Evolutionary conservation across 768 basidiomycete genomes (phyloP).

Genomic region (Tulasnella sp.): DNA sequence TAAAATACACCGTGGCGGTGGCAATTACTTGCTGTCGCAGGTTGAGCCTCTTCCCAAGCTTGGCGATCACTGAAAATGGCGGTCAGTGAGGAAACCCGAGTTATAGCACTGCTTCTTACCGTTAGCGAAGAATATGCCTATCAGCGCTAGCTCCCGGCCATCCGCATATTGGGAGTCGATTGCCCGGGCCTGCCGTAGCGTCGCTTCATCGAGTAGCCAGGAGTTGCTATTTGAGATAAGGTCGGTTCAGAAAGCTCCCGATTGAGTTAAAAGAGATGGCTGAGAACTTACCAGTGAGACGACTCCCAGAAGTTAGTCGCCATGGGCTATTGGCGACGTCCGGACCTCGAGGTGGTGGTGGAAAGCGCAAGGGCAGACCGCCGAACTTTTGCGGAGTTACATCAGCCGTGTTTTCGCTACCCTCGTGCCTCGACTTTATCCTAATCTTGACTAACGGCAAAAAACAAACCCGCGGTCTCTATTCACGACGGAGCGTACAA

Average conservation of each 20-base stretch:
- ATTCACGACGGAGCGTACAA: not conserved
- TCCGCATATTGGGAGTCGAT: slow-evolving; percentile 78
- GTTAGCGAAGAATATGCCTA: slow-evolving; percentile 86
- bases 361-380: slow-evolving; percentile 12
- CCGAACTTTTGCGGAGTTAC: slow-evolving; percentile 1
- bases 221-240: slow-evolving; percentile 59
- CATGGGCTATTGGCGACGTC: slow-evolving; percentile 48
- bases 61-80: slow-evolving; percentile 64
- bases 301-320: slow-evolving; percentile 91
- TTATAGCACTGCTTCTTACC: slow-evolving; percentile 42
- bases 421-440: not conserved
- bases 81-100: not conserved
- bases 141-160: slow-evolving; percentile 73
- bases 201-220: slow-evolving; percentile 83
- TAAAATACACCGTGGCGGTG: slow-evolving; percentile 92
- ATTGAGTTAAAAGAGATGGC: not conserved
- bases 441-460: slow-evolving; percentile 12
- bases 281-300: slow-evolving; percentile 68
- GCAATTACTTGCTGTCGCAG: slow-evolving; percentile 89
- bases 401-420: slow-evolving; percentile 16
- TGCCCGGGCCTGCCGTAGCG: slow-evolving; percentile 65
- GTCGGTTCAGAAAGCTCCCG: not conserved
- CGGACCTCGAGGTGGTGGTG: slow-evolving; percentile 15
- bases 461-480: not conserved
- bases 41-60: slow-evolving; percentile 75